Conservation (phyloP, 2,329 filamentous ascomycete species). For the Sporothrix humicola region DNA sequence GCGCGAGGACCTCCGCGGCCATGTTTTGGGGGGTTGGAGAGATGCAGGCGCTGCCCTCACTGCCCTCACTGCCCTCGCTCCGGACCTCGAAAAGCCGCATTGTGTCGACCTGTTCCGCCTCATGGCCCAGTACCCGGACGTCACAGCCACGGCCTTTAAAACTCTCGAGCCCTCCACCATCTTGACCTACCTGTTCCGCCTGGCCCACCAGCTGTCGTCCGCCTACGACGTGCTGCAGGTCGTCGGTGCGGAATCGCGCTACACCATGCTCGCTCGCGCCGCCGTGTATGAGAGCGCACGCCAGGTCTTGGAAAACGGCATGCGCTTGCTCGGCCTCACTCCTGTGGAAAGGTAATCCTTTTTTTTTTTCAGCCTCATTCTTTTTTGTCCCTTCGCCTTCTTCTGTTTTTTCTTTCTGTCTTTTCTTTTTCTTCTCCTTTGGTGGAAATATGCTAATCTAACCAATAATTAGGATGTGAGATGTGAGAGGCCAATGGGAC, state of each 20-base stretch:
- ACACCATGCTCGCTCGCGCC: constrained; percentile 69
- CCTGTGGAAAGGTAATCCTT: constrained; percentile 64
- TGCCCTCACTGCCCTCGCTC: constrained; percentile 66
- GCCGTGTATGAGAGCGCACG: constrained; percentile 78
- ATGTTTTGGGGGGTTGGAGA: no score
- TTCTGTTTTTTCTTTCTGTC: no score
- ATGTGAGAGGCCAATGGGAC: no score
- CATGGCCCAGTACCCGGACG: constrained; percentile 84
- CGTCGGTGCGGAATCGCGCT: constrained; percentile 71
- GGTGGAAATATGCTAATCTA: no score
- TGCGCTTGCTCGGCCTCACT: constrained; percentile 77
- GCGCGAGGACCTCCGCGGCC: constrained; percentile 57
- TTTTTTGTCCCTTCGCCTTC: no score
- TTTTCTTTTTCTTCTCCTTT: no score
- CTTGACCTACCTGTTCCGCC: constrained; percentile 75
- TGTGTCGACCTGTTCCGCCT: constrained; percentile 75
- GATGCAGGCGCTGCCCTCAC: constrained; percentile 42
- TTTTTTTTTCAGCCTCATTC: no score
- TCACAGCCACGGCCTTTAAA: constrained; percentile 81
- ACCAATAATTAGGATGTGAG: no score
- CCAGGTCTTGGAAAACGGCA: constrained; percentile 79
- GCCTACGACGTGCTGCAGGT: constrained; percentile 84
- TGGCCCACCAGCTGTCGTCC: constrained; percentile 79
- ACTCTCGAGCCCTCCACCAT: constrained; percentile 71
- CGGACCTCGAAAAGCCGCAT: constrained; percentile 67